Conservation (phyloP, 2,329 filamentous ascomycete genomes). For the Daldinia sp. region DNA sequence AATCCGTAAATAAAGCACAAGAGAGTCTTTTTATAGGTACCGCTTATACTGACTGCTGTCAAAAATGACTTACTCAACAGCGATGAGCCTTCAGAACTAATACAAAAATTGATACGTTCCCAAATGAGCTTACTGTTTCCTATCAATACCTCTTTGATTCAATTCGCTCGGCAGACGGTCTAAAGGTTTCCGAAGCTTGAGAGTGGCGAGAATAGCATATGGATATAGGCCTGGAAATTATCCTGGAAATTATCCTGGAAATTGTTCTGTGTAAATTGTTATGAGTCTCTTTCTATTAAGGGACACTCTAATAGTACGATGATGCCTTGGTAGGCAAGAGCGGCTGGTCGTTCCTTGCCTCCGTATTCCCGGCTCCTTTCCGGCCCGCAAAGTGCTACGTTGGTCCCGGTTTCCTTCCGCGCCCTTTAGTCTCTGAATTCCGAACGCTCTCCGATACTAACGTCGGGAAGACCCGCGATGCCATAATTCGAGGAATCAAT, state of each 20-base stretch:
- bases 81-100: not conserved
- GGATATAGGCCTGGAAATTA: not conserved
- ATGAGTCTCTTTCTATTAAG: not conserved
- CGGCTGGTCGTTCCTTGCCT: not conserved
- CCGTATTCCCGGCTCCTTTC: not conserved
- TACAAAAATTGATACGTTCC: conserved; percentile 1
- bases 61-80: not conserved
- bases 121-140: not conserved
- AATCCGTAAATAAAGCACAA: not conserved
- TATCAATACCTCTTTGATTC: not conserved
- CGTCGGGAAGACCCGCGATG: not conserved
- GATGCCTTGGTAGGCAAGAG: not conserved
- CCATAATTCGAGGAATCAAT: not conserved
- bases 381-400: not conserved
- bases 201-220: not conserved
- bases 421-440: not conserved
- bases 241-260: too few relatives aligned
- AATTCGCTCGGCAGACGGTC: not conserved
- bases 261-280: too few relatives aligned
- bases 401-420: not conserved
- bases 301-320: not conserved
- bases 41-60: not conserved
- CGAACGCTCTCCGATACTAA: not conserved
- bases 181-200: not conserved
- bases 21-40: not conserved